Evolutionary conservation across 306 rosid species (phyloP), one percentile per base, ranked within the genome.

Genomic region (Mimosa bimucronata): DNA sequence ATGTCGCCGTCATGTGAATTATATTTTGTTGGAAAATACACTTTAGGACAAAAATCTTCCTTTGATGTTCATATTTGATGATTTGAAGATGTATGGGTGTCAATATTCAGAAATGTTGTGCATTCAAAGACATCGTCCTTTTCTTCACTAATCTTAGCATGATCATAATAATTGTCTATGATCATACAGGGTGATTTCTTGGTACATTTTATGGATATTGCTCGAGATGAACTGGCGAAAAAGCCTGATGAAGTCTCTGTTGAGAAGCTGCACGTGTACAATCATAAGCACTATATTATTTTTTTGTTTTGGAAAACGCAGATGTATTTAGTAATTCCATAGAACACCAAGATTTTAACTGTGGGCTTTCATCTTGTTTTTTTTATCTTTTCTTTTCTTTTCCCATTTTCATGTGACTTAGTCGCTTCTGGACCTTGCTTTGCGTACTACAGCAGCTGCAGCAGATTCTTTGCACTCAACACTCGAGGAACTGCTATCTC

Each of bases 121-220:
- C 60, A 50, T 78, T 74, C 15, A 14, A 53, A 78, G 73, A 21
- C 73, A 45, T 42, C 19, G 45, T 16, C 28, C 42, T 58, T 37
- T 90, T 38, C 79, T 60, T 62, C 44, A 64, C 73, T 28, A 25
- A 42, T 64, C 37, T 45, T 80, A 37, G 31, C 19, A 23, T 78
- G 18, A 41, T 74, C 61, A 42, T 62, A 67, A 84, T 79, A 71
- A 70, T 64, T 25, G 25, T 62, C 25, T 65, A 71, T 0, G 38
- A 34, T 69, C 67, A 52, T 82, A 60, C 92, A 95, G 98, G 98
- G 98, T 80, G 98, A 95, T 88, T 95, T 92, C 91, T 90, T 95
- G 82, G 98, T 95, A 73, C 97, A 95, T 87, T 95, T 95, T 83
- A 92, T 92, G 98, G 98, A 95, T 88, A 95, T 95, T 72, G 95